Conservation (phyloP, 75 land plant species). For the Picea sitchensis region DNA sequence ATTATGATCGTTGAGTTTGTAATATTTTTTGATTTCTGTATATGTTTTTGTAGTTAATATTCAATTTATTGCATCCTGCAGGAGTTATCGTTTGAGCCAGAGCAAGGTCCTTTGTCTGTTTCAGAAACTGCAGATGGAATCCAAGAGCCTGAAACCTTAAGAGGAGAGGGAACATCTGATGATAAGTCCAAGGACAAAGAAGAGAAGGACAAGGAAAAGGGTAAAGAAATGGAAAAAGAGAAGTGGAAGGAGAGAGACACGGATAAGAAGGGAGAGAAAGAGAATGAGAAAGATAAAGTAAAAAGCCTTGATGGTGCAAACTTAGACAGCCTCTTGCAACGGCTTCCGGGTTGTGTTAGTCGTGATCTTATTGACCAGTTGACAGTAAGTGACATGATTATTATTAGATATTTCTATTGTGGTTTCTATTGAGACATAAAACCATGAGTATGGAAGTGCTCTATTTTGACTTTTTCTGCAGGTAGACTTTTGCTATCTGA, state of each 20-base stretch:
- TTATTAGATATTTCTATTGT: constrained; percentile 4
- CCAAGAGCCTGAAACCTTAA: constrained; percentile 23
- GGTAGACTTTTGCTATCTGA: constrained; percentile 98
- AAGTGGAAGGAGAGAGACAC: constrained; percentile 67
- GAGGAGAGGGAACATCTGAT: constrained; percentile 38
- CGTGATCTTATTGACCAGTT: constrained; percentile 98
- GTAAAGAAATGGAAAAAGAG: constrained; percentile 58
- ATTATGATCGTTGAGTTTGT: too few species aligned
- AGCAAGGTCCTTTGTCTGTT: constrained; percentile 26
- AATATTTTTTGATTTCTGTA: too few species aligned
- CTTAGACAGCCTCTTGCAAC: constrained; percentile 82
- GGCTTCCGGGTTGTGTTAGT: constrained; percentile 96
- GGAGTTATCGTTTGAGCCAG: constrained; percentile 39
- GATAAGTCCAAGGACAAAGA: constrained; percentile 71
- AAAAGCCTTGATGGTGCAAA: constrained; percentile 85
- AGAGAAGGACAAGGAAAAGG: constrained; percentile 54
- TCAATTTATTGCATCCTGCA: constrained; percentile 2
- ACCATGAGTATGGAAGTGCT: background rate
- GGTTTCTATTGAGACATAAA: background rate
- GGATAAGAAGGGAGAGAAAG: constrained; percentile 60
- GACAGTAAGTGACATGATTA: constrained; percentile 53
- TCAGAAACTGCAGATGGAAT: constrained; percentile 30
- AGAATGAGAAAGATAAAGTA: constrained; percentile 77
- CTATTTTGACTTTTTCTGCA: constrained; percentile 22
- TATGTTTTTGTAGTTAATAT: background rate